Evolutionary conservation across 2,329 filamentous ascomycete genomes (phyloP).

Genomic region (Sclerotinia minor): DNA sequence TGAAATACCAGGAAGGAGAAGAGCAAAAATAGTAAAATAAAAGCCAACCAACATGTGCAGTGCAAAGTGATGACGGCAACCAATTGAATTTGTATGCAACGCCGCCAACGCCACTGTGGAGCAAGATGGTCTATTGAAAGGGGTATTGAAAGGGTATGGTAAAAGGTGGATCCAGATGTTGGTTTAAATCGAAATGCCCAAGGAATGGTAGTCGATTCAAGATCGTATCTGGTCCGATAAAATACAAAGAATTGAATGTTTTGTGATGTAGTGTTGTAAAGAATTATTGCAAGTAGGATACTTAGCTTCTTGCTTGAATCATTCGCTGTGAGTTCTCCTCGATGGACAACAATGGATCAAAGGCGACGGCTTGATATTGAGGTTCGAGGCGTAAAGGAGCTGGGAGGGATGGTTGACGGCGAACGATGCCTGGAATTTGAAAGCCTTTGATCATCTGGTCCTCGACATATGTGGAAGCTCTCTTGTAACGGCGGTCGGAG

Average conservation of each 20-base stretch:
- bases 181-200: slow-evolving; percentile 32
- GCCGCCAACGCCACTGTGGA: slow-evolving; percentile 28
- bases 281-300: background rate
- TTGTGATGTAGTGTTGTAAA: slow-evolving; percentile 19
- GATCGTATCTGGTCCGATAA: slow-evolving; percentile 39
- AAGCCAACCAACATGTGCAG: slow-evolving; percentile 23
- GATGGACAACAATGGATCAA: slow-evolving; percentile 24
- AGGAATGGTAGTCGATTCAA: slow-evolving; percentile 29
- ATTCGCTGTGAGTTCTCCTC: slow-evolving; percentile 35
- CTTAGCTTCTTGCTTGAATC: slow-evolving; percentile 37
- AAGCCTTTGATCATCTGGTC: slow-evolving; percentile 66
- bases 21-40: slow-evolving; percentile 20
- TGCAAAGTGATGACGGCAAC: slow-evolving; percentile 26
- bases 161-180: slow-evolving; percentile 35
- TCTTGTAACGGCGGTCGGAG: slow-evolving; percentile 81
- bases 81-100: slow-evolving; percentile 30
- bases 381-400: slow-evolving; percentile 2
- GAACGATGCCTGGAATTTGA: slow-evolving; percentile 43
- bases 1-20: slow-evolving; percentile 14
- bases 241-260: slow-evolving; percentile 40
- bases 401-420: slow-evolving; percentile 19
- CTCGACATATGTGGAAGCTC: slow-evolving; percentile 77
- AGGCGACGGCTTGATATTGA: slow-evolving; percentile 7
- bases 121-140: slow-evolving; percentile 32
- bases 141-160: slow-evolving; percentile 29